A percentile compares a stretch with the other conserved stretches of the same genome.
Conservation (phyloP, 2,329 filamentous ascomycete genomes). For the Aspergillus niger region DNA sequence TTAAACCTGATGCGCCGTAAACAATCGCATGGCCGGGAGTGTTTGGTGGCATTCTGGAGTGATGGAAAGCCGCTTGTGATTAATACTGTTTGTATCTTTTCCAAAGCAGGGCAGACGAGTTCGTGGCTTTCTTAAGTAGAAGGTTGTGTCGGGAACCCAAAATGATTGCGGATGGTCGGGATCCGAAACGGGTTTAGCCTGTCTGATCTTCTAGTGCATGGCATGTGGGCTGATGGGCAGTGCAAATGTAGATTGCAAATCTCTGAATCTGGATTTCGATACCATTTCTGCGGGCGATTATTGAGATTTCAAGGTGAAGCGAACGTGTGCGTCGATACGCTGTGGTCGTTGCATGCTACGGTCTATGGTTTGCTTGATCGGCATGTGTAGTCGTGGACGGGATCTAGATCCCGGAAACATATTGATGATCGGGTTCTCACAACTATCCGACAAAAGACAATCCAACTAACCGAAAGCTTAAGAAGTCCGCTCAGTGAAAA, state of each 20-base stretch:
- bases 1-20: conserved; percentile 46
- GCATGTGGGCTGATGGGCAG: background rate
- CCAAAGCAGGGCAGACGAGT: fast-evolving
- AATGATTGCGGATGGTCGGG: background rate
- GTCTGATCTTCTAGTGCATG: background rate
- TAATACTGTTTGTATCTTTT: background rate
- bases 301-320: too few species aligned
- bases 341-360: too few species aligned
- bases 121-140: background rate
- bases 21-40: conserved; percentile 37
- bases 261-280: too few species aligned
- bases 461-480: background rate
- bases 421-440: too few species aligned
- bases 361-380: too few species aligned
- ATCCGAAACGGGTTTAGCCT: background rate
- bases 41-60: background rate
- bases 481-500: background rate
- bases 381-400: too few species aligned
- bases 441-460: background rate
- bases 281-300: too few species aligned
- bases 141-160: background rate
- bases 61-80: background rate
- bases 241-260: background rate
- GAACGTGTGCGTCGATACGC: too few species aligned
- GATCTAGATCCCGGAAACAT: too few species aligned